Percentiles rank a stretch among this genome's conserved stretches.
These are phyloP conservation scores for Metschnikowia kofuensis DNA, from an alignment of 805 yeast species.

Conservation along the genomic window DNA sequence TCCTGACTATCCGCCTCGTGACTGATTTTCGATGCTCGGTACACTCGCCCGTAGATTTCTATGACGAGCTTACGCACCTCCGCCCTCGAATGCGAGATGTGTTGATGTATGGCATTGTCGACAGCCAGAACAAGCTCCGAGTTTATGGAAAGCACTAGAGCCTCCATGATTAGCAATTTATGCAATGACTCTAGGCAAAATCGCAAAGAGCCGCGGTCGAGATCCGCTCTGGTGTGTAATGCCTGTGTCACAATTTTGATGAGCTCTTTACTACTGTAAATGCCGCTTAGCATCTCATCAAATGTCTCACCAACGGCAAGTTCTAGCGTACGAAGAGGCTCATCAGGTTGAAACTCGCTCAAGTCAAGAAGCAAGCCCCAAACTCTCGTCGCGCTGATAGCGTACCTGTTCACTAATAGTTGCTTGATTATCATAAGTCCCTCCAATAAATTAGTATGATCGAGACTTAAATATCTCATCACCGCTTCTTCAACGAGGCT, in stretches of 20 bases:
- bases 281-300: constrained; percentile 30
- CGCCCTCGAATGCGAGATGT: constrained; percentile 30
- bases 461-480: constrained; percentile 19
- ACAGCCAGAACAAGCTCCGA: constrained; percentile 21
- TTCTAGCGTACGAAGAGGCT: constrained; percentile 19
- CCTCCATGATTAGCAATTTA: constrained; percentile 23
- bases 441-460: constrained; percentile 18
- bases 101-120: constrained; percentile 28
- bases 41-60: constrained; percentile 36
- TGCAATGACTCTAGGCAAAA: constrained; percentile 27
- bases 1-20: constrained; percentile 15
- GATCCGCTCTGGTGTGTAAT: constrained; percentile 8
- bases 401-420: constrained; percentile 26
- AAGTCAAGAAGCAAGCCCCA: constrained; percentile 26
- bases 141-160: constrained; percentile 18
- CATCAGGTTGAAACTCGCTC: constrained; percentile 11
- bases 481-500: constrained; percentile 17
- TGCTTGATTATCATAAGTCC: constrained; percentile 39
- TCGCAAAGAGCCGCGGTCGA: constrained; percentile 6
- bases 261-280: constrained; percentile 23
- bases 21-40: constrained; percentile 20
- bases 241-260: constrained; percentile 16
- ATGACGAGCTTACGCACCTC: constrained; percentile 37
- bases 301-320: constrained; percentile 29
- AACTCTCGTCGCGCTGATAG: constrained; percentile 19